phyloP scores from a whole-genome alignment of 495 filamentous ascomycete genomes.

The Penicillium macrosclerotiorum region DNA sequence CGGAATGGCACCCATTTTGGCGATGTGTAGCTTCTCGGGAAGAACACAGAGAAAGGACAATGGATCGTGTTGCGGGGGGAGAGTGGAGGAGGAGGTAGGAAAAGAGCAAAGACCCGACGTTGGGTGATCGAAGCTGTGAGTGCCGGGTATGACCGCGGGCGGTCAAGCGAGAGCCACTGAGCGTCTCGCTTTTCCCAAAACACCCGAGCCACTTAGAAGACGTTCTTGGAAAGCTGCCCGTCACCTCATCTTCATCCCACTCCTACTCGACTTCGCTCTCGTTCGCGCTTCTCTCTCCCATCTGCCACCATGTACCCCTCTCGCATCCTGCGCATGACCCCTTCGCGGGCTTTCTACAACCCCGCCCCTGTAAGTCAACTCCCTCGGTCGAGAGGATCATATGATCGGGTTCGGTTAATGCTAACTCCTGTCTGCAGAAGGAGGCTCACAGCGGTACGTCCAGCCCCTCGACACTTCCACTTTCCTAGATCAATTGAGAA shows the following conservation, averaged over 20 bases:
- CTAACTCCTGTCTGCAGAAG: conserved; percentile 57
- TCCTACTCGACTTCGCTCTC: conserved; percentile 20
- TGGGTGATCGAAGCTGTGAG: conserved; percentile 41
- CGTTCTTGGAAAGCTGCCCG: conserved; percentile 27
- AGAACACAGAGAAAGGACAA: conserved; percentile 16
- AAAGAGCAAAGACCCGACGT: conserved; percentile 25
- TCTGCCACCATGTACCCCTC: conserved; percentile 64
- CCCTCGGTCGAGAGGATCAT: conserved; percentile 16
- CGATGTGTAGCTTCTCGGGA: conserved; percentile 27
- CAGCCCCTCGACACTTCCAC: conserved; percentile 8
- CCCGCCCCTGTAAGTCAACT: conserved; percentile 72
- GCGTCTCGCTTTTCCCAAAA: conserved; percentile 37
- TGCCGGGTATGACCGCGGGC: conserved; percentile 43
- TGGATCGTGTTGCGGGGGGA: conserved; percentile 10
- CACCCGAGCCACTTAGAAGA: conserved; percentile 35
- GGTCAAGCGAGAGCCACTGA: conserved; percentile 48
- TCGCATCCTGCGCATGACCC: conserved; percentile 54
- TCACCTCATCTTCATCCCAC: conserved; percentile 11
- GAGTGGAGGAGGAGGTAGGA: conserved; percentile 21
- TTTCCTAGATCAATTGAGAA: conserved; percentile 10
- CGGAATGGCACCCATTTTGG: conserved; percentile 52
- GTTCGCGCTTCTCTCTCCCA: conserved; percentile 16
- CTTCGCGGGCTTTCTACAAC: conserved; percentile 62
- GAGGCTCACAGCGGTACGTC: conserved; percentile 78
- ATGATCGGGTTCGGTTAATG: conserved; percentile 29